These are phyloP conservation scores for Dendrobium chrysotoxum DNA, from an alignment of 106 monocot species.

Conservation along the genomic window DNA sequence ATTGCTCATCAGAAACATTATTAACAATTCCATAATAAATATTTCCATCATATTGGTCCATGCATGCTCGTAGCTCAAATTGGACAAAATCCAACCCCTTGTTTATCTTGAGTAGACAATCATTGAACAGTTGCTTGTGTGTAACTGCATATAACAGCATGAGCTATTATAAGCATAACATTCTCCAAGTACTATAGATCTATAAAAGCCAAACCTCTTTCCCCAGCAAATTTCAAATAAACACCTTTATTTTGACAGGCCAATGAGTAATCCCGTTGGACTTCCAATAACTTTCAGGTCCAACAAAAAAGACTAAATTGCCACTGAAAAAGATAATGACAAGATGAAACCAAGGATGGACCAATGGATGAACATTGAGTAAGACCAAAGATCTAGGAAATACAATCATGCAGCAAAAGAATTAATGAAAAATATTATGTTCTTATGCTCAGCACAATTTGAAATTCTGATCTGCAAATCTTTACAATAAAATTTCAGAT, in stretches of 20 bases:
- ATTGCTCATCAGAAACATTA: constrained; percentile 84
- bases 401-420: neutral
- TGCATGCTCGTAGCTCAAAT: constrained; percentile 85
- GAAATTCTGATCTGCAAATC: neutral
- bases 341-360: neutral
- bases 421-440: neutral
- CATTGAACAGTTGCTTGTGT: constrained; percentile 42
- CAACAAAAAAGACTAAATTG: neutral
- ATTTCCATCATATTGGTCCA: constrained; percentile 84
- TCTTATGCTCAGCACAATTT: neutral
- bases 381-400: neutral
- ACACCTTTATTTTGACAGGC: neutral
- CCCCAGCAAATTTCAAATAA: neutral
- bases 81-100: constrained; percentile 76
- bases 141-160: constrained; percentile 27
- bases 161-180: neutral
- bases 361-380: neutral
- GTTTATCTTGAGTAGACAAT: constrained; percentile 69
- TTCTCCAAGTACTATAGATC: neutral
- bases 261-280: neutral
- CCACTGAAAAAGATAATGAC: neutral
- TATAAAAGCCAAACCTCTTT: neutral
- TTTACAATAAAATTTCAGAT: neutral
- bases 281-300: neutral
- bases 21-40: constrained; percentile 90